phyloP scores from a whole-genome alignment of 2,329 filamentous ascomycete genomes.

The Endoconidiophora laricicola region DNA sequence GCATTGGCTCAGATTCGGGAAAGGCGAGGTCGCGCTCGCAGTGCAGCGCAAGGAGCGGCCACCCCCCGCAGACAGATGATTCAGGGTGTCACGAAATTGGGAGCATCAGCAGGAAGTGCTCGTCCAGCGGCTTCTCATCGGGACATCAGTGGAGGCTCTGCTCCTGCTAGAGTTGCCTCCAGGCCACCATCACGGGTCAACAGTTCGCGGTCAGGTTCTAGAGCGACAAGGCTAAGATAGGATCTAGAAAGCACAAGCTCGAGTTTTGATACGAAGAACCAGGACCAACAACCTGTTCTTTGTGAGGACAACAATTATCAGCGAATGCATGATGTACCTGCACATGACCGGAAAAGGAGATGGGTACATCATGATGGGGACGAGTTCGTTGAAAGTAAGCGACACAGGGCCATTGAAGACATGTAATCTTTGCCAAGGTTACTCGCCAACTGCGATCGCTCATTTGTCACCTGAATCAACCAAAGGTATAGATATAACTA shows the following conservation, averaged over 20 bases:
- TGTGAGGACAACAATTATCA: too few species aligned
- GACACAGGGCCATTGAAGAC: too few species aligned
- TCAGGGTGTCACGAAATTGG: slow-evolving; percentile 3
- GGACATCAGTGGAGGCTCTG: neutral
- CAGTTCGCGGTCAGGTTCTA: slow-evolving; percentile 1
- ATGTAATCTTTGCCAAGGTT: too few species aligned
- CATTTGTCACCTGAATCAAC: too few species aligned
- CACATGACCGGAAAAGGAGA: too few species aligned
- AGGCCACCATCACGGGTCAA: slow-evolving; percentile 4
- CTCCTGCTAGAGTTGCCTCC: slow-evolving; percentile 2
- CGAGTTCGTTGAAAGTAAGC: too few species aligned
- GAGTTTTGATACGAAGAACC: neutral
- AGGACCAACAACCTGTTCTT: neutral
- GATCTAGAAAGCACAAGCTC: slow-evolving; percentile 2
- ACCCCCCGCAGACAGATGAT: slow-evolving; percentile 19
- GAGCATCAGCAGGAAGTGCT: slow-evolving; percentile 1
- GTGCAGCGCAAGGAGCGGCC: slow-evolving; percentile 42
- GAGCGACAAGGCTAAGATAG: slow-evolving; percentile 6
- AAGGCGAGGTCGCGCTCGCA: slow-evolving; percentile 52
- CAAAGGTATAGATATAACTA: neutral
- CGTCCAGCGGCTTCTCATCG: slow-evolving; percentile 1
- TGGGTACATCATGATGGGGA: too few species aligned
- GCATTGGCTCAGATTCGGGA: slow-evolving; percentile 61
- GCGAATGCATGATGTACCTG: too few species aligned
- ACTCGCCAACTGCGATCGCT: too few species aligned